Evolutionary conservation across 1,139 yeast genomes (phyloP), one percentile per base, ranked within the genome.

Genomic region (Nakaseomyces kungkrabaensis): DNA sequence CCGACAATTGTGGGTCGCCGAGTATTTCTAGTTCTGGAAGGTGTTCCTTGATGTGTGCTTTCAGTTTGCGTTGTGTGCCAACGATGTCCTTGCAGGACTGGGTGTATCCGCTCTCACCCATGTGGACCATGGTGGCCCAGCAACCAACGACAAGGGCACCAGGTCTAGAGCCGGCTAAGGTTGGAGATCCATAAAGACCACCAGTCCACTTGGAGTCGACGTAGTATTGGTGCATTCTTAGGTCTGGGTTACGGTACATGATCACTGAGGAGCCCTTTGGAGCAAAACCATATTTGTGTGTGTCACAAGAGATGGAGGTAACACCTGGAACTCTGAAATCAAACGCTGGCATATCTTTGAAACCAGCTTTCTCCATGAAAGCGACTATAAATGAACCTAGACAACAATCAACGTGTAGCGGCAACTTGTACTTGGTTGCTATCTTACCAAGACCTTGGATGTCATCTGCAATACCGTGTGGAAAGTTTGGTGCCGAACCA

Each of bases 251-350:
- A 48, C 97, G 76, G 68, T 92, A 92, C 96, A 92, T 85, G 59
- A 92, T 85, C 38, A 90, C 77, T 0, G 96, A 88, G 0, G 95
- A 85, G 4, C 98, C 98, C 68, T 92, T 92, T 44, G 98, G 97
- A 8, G 97, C 97, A 73, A 90, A 92, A 1, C 97, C 98, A 63
- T 92, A 92, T 68, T 92, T 92, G 73, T 92, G 98, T 17, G 97
- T 90, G 65, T 92, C 98, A 69, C 97, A 92, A 10, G 96, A 86
- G 53, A 92, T 90, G 4, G 97, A 89, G 1, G 97, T 92, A n/a
- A 92, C 97, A 40, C 97, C 97, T 0, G 88, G 84, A 2, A 88
- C 75, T 56, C 94, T 72, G 69, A 92, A 92, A 66, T 92, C 98
- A 69, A 90, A 90, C 17, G 71, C 60, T 13, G 94, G 90, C 1